Base-by-base conservation (phyloP, 192 early-diverging fungal genomes). In the Umbelopsis ramanniana region DNA sequence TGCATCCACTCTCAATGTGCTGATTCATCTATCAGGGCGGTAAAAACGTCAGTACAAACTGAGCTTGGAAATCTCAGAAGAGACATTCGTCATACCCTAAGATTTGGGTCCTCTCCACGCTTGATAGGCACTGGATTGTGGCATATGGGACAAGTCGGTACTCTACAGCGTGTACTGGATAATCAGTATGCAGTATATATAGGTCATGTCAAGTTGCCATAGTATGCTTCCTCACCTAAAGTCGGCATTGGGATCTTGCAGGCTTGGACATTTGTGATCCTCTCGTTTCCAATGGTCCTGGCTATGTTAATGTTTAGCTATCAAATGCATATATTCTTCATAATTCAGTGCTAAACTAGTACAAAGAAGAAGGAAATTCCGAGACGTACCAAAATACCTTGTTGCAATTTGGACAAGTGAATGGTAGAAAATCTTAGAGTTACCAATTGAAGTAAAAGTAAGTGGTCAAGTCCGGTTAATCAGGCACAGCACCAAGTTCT, bases 81-180 rank as follows among this genome's bases (percentile, higher is more conserved):
- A 3, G 23, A 0, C 22, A n/a, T 3, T 4, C 12, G 15, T 48
- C 69, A 19, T 69, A 81, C 82, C 66, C 85, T 75, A 46, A 86
- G 70, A 73, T 96, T 92, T 6, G 95, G 92, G 71, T 93, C 86
- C 66, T 93, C 91, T 35, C 90, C 90, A 29, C 89, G 82, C 6
- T 82, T 81, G 11, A 90, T 76, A 4, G 95, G 89, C 3, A 96
- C 85, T 14, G 92, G 89, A 66, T 89, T 81, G 21, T 83, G 71
- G 75, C 95, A 96, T 23, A 96, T 79, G 12, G 92, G 92, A 53
- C 92, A 94, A 54, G 85, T 85, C 7, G 92, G 91, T 0, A 92
- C 91, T 29, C 86, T 83, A 19, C 70, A 74, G 11, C 3, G 8
- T 47, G 5, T 19, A 11, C 17, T 15, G 6, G 33, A 48, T 21